Evolutionary conservation across 768 basidiomycete species (phyloP).

Genomic region (Agaricus sinodeliciosus): DNA sequence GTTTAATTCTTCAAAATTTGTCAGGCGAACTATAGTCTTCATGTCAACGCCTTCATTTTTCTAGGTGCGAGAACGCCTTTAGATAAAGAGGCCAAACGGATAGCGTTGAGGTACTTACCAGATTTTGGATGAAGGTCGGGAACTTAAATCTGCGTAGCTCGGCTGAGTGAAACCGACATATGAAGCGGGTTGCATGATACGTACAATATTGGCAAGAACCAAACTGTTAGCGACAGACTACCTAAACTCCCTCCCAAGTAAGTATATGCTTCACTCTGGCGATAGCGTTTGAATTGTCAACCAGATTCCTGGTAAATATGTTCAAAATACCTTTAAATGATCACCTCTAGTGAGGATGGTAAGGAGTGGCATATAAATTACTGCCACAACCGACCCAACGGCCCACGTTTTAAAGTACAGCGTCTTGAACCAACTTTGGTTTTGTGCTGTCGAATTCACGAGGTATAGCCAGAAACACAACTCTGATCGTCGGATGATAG

Average conservation of each 20-base stretch:
- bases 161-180: constrained; percentile 11
- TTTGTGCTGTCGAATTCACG: constrained; percentile 51
- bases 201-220: constrained; percentile 67
- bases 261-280: constrained; percentile 62
- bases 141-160: constrained; percentile 47
- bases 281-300: constrained; percentile 1
- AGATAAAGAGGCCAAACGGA: neutral
- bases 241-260: constrained; percentile 67
- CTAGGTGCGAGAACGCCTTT: constrained; percentile 24
- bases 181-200: constrained; percentile 14
- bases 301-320: constrained; percentile 3
- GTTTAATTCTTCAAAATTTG: constrained; percentile 79
- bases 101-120: constrained; percentile 35
- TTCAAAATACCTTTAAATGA: constrained; percentile 44
- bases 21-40: constrained; percentile 60
- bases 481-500: constrained; percentile 34
- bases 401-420: constrained; percentile 72
- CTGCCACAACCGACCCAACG: constrained; percentile 51
- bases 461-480: constrained; percentile 88
- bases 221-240: constrained; percentile 63
- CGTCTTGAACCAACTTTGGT: constrained; percentile 75
- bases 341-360: constrained; percentile 57
- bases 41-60: constrained; percentile 56
- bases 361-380: constrained; percentile 65
- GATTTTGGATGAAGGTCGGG: constrained; percentile 51